phyloP scores from a whole-genome alignment of 305 asterid genomes.

The Stenogyne calaminthoides region DNA sequence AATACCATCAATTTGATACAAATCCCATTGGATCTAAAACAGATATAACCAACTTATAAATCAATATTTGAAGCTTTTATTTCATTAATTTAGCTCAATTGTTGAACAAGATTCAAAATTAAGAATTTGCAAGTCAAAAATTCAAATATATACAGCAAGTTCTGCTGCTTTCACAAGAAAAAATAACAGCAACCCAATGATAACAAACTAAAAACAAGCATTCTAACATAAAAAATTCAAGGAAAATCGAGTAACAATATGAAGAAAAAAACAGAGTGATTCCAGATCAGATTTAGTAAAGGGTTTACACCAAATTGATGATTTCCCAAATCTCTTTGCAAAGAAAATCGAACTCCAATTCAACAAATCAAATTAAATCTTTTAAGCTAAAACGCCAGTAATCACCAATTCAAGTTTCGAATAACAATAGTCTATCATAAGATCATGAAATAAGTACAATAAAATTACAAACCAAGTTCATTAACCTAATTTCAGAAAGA shows the following conservation, averaged over 20 bases:
- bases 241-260: not conserved
- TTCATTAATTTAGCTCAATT: slow-evolving; percentile 10
- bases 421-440: slow-evolving; percentile 11
- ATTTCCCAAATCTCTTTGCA: slow-evolving; percentile 10
- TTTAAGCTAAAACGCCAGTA: slow-evolving; percentile 12
- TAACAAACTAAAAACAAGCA: not conserved
- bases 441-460: not conserved
- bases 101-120: slow-evolving; percentile 4
- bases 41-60: not conserved
- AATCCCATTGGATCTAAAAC: slow-evolving; percentile 14
- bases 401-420: slow-evolving; percentile 20
- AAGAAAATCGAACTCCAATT: slow-evolving; percentile 14
- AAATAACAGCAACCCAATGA: not conserved
- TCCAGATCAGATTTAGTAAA: slow-evolving; percentile 14
- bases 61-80: not conserved
- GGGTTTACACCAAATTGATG: not conserved
- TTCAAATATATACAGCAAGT: slow-evolving; percentile 6
- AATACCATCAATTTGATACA: not conserved
- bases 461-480: slow-evolving; percentile 11
- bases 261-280: not conserved
- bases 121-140: slow-evolving; percentile 1
- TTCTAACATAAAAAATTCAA: not conserved
- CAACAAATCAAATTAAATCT: slow-evolving; percentile 8
- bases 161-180: not conserved
- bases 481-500: not conserved